A percentile compares a stretch with the other conserved stretches of the same genome.
phyloP scores from a whole-genome alignment of 2,329 filamentous ascomycete genomes.

The Emydomyces testavorans region DNA sequence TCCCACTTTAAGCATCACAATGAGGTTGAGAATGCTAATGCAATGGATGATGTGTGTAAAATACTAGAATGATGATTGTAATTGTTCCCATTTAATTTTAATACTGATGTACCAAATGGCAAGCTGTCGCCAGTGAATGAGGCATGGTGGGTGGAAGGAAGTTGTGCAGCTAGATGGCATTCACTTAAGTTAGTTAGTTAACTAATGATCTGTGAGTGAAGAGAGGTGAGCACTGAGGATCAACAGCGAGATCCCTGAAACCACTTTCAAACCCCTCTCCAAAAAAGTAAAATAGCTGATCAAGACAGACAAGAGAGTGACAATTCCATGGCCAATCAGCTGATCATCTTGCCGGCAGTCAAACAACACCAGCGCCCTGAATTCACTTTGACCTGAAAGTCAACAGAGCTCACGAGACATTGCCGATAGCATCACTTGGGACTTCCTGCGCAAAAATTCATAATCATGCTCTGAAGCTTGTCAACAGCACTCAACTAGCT shows the following conservation, averaged over 20 bases:
- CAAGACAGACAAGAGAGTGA: background rate
- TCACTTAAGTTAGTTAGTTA: too few relatives aligned
- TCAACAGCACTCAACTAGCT: background rate
- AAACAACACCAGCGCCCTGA: background rate
- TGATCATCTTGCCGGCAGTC: background rate
- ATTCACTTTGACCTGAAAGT: background rate
- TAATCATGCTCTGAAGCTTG: background rate
- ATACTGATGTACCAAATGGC: too few relatives aligned
- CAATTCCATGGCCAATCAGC: background rate
- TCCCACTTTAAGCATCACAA: too few relatives aligned
- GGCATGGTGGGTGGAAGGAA: background rate
- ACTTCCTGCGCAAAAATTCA: background rate
- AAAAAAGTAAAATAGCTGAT: background rate
- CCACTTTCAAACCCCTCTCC: conserved; percentile 5
- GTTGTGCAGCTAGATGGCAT: too few relatives aligned
- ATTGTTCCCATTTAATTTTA: too few relatives aligned
- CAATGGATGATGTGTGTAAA: too few relatives aligned
- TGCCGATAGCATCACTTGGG: background rate
- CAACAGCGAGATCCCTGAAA: conserved; percentile 2
- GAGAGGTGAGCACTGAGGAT: too few relatives aligned
- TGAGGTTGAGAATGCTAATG: too few relatives aligned
- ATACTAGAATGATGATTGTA: too few relatives aligned
- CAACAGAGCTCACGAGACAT: conserved; percentile 3
- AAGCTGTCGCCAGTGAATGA: background rate
- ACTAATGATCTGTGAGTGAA: too few relatives aligned